Conservation (phyloP, 2,329 filamentous ascomycete species). For the Helicocarpus griseus region DNA sequence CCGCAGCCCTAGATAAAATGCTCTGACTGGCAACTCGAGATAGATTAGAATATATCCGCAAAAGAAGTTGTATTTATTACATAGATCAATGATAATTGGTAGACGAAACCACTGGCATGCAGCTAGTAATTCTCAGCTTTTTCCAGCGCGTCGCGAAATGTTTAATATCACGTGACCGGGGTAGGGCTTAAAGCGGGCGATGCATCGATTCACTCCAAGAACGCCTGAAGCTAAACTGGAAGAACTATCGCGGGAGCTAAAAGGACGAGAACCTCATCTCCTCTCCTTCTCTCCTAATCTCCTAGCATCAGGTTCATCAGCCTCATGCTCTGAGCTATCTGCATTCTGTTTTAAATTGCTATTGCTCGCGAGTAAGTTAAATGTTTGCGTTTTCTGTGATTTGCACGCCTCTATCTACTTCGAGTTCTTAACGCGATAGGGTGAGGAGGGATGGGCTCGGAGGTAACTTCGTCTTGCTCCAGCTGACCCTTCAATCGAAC, state of each 20-base stretch:
- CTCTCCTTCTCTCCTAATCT: not conserved
- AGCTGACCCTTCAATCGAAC: not conserved
- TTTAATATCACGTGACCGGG: too few species aligned
- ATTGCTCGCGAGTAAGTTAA: not conserved
- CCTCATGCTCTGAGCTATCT: not conserved
- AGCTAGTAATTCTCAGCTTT: too few species aligned
- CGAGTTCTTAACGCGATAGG: not conserved
- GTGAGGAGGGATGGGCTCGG: not conserved
- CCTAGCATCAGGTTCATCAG: not conserved
- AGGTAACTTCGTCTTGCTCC: not conserved
- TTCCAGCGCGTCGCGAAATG: too few species aligned
- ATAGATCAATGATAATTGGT: too few species aligned
- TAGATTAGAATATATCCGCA: too few species aligned
- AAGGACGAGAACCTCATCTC: not conserved
- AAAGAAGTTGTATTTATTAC: too few species aligned
- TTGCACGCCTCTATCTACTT: not conserved
- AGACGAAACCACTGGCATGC: too few species aligned
- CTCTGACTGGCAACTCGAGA: too few species aligned
- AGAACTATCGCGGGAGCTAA: not conserved
- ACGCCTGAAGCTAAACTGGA: not conserved
- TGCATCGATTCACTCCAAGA: not conserved
- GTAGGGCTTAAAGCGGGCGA: too few species aligned
- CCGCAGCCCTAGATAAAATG: too few species aligned
- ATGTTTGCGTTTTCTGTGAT: not conserved
- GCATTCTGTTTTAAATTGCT: not conserved